Base-by-base conservation (phyloP, 768 basidiomycete species). In the Lactifluus piperatus region DNA sequence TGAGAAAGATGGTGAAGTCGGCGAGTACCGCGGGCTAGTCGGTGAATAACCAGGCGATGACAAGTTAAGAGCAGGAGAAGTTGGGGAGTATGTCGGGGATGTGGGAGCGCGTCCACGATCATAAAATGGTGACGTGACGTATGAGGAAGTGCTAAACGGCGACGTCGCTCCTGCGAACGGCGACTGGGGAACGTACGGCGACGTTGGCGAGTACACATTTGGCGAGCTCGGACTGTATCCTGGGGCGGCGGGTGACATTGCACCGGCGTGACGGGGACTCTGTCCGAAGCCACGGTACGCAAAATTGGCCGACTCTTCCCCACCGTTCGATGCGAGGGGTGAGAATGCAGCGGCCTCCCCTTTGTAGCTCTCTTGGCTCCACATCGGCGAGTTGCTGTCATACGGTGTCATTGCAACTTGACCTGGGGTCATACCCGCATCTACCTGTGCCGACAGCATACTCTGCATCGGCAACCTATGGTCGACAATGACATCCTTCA, bases 401-500 rank as follows among this genome's bases (percentile, higher is more conserved):
- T 98, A 98, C 4, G 97, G 97, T 1, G 97, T 99, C 89, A 93
- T 92, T 9, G 88, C 91, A 8, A 91, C 90, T 68, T 90, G 88
- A 24, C 88, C 90, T 2, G 91, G 91, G 0, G 91, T 93, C 83
- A 94, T 94, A 22, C 87, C 91, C 27, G 88, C 90, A 50, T 94
- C 92, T 2, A 81, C 79, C 56, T 86, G 88, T 3, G 86, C 83
- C 7, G 85, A 81, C 50, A 93, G 75, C 80, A 89, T 84, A 8
- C 81, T 83, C 65, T 90, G 88, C 4, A 90, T 86, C 0, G 92
- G 92, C 18, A 97, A 77, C 26, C 94, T 88, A 68, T 95, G 93
- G 71, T 99, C 97, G 51, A 97, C 89, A 55, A 97, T 93, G 41
- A 97, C 94, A 59, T 98, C 95, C 78, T 97, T 97, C 67, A 99